Percentiles rank a stretch among this genome's conserved stretches.
Conservation (phyloP, 2,329 filamentous ascomycete genomes). For the Diplocarpon rosae region DNA sequence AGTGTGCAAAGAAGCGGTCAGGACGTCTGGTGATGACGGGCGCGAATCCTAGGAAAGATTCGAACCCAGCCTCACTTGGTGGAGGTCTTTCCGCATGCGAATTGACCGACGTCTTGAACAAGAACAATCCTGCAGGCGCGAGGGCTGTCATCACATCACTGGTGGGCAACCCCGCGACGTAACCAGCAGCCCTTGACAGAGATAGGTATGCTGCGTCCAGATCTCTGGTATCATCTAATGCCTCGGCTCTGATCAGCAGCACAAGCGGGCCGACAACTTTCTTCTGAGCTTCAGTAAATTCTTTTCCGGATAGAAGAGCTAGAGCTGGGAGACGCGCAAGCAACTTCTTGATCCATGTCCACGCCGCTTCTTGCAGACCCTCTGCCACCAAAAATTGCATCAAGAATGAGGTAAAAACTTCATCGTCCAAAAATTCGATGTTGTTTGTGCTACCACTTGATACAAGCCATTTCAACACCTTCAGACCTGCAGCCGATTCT, state of each 20-base stretch:
- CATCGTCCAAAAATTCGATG: constrained; percentile 18
- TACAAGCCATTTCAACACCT: constrained; percentile 25
- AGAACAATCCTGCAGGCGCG: constrained; percentile 5
- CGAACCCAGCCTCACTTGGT: constrained; percentile 11
- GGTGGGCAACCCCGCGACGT: constrained; percentile 5
- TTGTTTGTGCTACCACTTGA: constrained; percentile 21
- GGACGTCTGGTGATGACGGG: constrained; percentile 5
- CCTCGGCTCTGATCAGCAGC: constrained; percentile 13
- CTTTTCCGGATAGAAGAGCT: not conserved
- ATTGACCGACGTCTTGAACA: constrained; percentile 6
- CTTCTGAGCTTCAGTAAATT: constrained; percentile 1
- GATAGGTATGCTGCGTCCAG: constrained; percentile 16
- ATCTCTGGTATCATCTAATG: not conserved
- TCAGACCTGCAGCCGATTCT: constrained; percentile 23
- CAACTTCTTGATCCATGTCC: constrained; percentile 21
- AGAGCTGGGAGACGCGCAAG: constrained; percentile 8
- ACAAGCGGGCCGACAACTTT: constrained; percentile 10
- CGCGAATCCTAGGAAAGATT: constrained; percentile 15
- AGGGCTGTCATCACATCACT: constrained; percentile 5
- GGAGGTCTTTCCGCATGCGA: not conserved
- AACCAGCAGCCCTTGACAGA: constrained; percentile 11
- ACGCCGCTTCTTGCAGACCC: constrained; percentile 19
- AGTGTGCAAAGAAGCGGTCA: constrained; percentile 9
- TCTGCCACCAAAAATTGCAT: constrained; percentile 26
- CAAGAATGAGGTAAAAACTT: constrained; percentile 15